A percentile compares a stretch with the other conserved stretches of the same genome.
These are phyloP conservation scores for Thelephora terrestris DNA, from an alignment of 1,284 basidiomycete genomes.

Conservation along the genomic window DNA sequence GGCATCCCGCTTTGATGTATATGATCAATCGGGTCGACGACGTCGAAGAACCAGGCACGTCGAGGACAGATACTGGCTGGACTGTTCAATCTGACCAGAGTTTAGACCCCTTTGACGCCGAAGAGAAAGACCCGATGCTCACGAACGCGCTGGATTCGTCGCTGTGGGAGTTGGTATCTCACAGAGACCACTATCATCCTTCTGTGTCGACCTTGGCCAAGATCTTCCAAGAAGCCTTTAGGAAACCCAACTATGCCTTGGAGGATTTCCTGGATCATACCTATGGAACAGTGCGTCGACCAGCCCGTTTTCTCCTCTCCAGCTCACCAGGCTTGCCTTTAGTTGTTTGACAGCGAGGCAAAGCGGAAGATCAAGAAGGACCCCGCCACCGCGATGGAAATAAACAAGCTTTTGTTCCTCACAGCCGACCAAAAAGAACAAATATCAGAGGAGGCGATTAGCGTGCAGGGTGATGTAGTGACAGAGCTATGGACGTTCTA, in stretches of 20 bases:
- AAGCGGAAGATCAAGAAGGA: conserved; percentile 75
- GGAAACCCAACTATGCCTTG: conserved; percentile 81
- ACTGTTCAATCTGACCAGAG: neutral
- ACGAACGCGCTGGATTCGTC: conserved; percentile 81
- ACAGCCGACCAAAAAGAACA: neutral
- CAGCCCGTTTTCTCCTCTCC: neutral
- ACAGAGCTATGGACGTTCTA: conserved; percentile 6
- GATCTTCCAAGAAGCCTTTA: conserved; percentile 89
- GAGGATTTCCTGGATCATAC: conserved; percentile 98
- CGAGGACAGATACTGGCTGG: neutral
- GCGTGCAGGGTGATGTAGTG: conserved; percentile 1
- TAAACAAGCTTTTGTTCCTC: conserved; percentile 25
- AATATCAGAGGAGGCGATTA: neutral
- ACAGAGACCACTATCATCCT: conserved; percentile 79
- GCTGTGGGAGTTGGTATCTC: conserved; percentile 84
- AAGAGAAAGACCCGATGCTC: conserved; percentile 65
- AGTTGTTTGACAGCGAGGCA: conserved; percentile 86
- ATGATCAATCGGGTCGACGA: conserved; percentile 76
- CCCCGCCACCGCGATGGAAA: conserved; percentile 52
- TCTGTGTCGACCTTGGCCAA: conserved; percentile 77
- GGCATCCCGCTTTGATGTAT: conserved; percentile 83
- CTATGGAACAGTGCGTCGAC: conserved; percentile 70
- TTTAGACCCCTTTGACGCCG: conserved; percentile 64
- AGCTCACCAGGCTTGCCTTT: conserved; percentile 3
- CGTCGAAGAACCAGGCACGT: conserved; percentile 28